Base-by-base conservation (phyloP, 768 basidiomycete species). In the Arthromyces matolae region DNA sequence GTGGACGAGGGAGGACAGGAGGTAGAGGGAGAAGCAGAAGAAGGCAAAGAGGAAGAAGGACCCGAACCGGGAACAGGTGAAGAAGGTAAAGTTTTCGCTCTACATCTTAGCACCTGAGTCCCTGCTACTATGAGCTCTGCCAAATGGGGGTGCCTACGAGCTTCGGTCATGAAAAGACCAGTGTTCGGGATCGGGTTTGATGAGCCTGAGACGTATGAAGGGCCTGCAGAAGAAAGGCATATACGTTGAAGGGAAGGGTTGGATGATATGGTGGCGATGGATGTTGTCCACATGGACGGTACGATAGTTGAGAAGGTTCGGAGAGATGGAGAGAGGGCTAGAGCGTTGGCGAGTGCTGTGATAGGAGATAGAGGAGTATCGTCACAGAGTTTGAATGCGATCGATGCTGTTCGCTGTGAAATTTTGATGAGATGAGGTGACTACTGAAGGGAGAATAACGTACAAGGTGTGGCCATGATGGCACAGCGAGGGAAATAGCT, bases 241-340 rank as follows among this genome's bases (percentile, higher is more conserved):
- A 52, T 47, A 14, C 28, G 38, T 9, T 37, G 24, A 29, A 84
- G 68, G 2, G 63, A 46, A 0, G 75, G 71, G 61, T 83, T 84
- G 6, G 58, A 44, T 32, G 77, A 68, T 31, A 83, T 67, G 34
- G 71, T 54, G 48, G 80, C 71, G 47, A 83, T 70, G 12, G 76
- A 56, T 35, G 71, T 66, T 61, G 78, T 81, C 83, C 83, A 84
- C 0, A 82, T 65, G 4, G 75, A 70, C 2, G 83, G 83, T 5
- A 83, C 65, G 36, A 75, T 70, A 0, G 83, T 78, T 47, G 71
- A 65, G 43, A 85, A 69, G 2, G 67, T 71, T 52, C 71, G 76
- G 5, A 86, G 66, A 9, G 64, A 55, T 1, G 64, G 69, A 0
- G 71, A 66, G 8, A 71, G 61, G 16, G 78, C 71, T 7, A 76